phyloP scores from a whole-genome alignment of 2,329 filamentous ascomycete genomes.

The Fusarium oxysporum region DNA sequence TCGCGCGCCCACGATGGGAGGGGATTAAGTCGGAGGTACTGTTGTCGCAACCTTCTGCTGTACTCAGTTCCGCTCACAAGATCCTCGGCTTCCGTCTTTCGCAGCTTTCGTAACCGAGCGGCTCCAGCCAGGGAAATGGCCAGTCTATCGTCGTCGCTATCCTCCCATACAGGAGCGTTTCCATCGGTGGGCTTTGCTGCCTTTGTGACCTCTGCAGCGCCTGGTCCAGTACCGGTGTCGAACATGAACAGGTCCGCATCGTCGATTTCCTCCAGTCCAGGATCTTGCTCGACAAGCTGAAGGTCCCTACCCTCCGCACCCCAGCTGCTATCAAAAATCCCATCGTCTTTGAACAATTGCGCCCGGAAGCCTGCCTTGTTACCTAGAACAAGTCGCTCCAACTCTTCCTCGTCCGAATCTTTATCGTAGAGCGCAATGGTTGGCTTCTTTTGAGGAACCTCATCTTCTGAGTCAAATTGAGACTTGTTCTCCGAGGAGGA shows the following conservation, averaged over 20 bases:
- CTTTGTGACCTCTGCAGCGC: constrained; percentile 50
- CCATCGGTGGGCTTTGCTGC: constrained; percentile 41
- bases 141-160: constrained; percentile 94
- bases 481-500: constrained; percentile 48
- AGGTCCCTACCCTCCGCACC: constrained; percentile 51
- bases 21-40: constrained; percentile 73
- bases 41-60: constrained; percentile 79
- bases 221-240: constrained; percentile 69
- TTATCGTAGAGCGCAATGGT: constrained; percentile 65
- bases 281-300: constrained; percentile 57
- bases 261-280: constrained; percentile 70
- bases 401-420: constrained; percentile 84
- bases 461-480: constrained; percentile 47
- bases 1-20: constrained; percentile 70
- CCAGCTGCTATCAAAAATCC: constrained; percentile 46
- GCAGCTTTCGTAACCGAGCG: constrained; percentile 82
- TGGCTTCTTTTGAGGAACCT: constrained; percentile 46
- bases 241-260: constrained; percentile 90
- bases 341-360: constrained; percentile 72
- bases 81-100: constrained; percentile 85
- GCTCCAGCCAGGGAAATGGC: constrained; percentile 83
- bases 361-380: constrained; percentile 85
- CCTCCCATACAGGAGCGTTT: constrained; percentile 81
- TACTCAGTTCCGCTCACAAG: constrained; percentile 90
- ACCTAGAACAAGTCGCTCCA: constrained; percentile 90